Percentiles rank a stretch among this genome's conserved stretches.
These are phyloP conservation scores for Colletotrichum melonis DNA, from an alignment of 2,329 filamentous ascomycete species.

Conservation along the genomic window DNA sequence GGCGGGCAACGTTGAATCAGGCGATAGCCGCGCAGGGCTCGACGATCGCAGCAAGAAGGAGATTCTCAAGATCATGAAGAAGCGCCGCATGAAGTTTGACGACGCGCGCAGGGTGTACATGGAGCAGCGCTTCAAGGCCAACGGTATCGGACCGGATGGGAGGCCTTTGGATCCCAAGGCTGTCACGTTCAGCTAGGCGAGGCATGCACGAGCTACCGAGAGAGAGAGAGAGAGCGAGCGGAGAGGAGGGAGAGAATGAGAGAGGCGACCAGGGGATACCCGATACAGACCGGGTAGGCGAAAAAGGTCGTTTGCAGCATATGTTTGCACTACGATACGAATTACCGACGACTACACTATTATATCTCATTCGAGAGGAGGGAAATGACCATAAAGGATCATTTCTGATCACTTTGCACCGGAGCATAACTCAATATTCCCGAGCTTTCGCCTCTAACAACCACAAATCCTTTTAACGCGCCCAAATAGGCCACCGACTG, in stretches of 20 bases:
- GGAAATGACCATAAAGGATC: neutral
- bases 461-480: neutral
- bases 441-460: neutral
- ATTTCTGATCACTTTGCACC: neutral
- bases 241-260: neutral
- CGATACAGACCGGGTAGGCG: neutral
- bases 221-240: neutral
- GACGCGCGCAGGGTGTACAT: conserved; percentile 89
- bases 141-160: conserved; percentile 90
- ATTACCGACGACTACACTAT: neutral
- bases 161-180: conserved; percentile 93
- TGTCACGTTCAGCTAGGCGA: conserved; percentile 82
- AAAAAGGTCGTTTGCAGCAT: neutral
- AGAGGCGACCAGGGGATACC: neutral
- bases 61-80: conserved; percentile 92
- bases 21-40: conserved; percentile 83
- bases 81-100: conserved; percentile 84
- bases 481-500: neutral
- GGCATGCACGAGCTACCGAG: neutral
- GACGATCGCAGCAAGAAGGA: conserved; percentile 85
- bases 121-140: conserved; percentile 85
- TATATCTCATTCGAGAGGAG: neutral
- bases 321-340: neutral
- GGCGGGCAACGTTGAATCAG: conserved; percentile 79
- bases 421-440: neutral